Base-by-base conservation (phyloP, 192 early-diverging fungal species). In the Chytriomyces sp. region DNA sequence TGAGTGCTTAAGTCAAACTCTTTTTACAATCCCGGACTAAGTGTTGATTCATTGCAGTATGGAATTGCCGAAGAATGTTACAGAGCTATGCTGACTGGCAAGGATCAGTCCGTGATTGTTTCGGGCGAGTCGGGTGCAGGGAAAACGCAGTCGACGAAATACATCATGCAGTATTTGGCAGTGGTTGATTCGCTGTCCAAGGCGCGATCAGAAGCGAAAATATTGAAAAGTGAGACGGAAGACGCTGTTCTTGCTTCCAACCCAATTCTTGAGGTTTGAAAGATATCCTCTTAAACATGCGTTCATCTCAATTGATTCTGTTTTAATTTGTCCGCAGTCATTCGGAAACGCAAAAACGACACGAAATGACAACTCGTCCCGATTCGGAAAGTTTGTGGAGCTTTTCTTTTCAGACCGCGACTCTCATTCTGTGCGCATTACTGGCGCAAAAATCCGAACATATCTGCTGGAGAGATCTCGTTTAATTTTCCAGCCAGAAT, bases 321-420 rank as follows among this genome's bases (percentile, higher is more conserved):
- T 26, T 4, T 13, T 70, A 71, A 13, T 64, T 44, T 10, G 16
- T n/a, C 44, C 59, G 18, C 20, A 81, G 77, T 87, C 94, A 44
- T 96, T 97, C 81, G 95, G 95, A 69, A 96, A 97, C 81, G 94
- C 95, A 28, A 97, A 97, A 82, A 97, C 95, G 9, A 95, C 95
- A 5, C 86, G 95, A 77, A 97, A 97, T 84, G 95, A 97, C 83
- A 97, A 97, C 86, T 91, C 89, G 59, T 96, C 94, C 64, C 91
- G 95, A 18, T 97, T 97, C 72, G 95, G 95, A 62, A 97, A 97
- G 86, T 97, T 94, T 79, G 88, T 94, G 65, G 94, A 95, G 75
- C 60, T 82, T 3, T 63, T 82, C 61, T 82, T 82, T 60, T 77
- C 76, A 10, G 53, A 68, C 57, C 57, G 45, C 13, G 47, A 61